Evolutionary conservation across 2,329 filamentous ascomycete genomes (phyloP).

Genomic region (Xylaria sp.): DNA sequence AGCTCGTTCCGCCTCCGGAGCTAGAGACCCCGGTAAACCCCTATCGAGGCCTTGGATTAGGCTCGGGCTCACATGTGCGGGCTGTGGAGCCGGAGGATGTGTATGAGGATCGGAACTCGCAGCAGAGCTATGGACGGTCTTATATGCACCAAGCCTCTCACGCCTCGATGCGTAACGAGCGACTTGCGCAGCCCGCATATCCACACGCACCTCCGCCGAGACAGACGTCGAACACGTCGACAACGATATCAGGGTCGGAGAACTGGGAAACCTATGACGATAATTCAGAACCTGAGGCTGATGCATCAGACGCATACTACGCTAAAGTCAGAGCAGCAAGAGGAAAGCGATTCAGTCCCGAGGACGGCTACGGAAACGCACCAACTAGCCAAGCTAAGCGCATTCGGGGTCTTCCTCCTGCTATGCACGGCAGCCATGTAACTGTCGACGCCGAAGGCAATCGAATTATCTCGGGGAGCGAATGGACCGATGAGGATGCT

Average conservation of each 20-base stretch:
- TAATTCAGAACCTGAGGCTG: conserved; percentile 78
- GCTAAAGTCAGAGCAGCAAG: conserved; percentile 78
- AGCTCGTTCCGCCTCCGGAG: conserved; percentile 68
- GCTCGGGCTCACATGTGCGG: conserved; percentile 66
- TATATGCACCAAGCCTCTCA: conserved; percentile 50
- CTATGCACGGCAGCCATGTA: conserved; percentile 59
- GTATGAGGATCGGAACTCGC: conserved; percentile 75
- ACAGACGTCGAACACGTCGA: conserved; percentile 82
- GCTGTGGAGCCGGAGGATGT: conserved; percentile 81
- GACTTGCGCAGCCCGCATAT: conserved; percentile 52
- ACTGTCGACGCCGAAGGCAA: conserved; percentile 69
- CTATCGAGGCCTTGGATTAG: conserved; percentile 61
- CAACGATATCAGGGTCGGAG: conserved; percentile 82
- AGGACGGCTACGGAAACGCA: conserved; percentile 55
- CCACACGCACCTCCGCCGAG: conserved; percentile 60
- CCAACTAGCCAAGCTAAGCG: conserved; percentile 63
- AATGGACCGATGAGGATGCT: conserved; percentile 74
- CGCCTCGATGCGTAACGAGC: conserved; percentile 57
- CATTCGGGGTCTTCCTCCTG: conserved; percentile 63
- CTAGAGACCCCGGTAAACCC: conserved; percentile 62
- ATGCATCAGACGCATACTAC: conserved; percentile 82
- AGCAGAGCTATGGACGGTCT: conserved; percentile 51
- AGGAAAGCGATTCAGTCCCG: conserved; percentile 71
- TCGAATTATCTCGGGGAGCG: conserved; percentile 71
- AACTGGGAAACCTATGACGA: conserved; percentile 99